Percentiles rank a stretch among this genome's conserved stretches.
These are phyloP conservation scores for Suhomyces bokatorum DNA, from an alignment of 1,139 yeast species.

Conservation along the genomic window DNA sequence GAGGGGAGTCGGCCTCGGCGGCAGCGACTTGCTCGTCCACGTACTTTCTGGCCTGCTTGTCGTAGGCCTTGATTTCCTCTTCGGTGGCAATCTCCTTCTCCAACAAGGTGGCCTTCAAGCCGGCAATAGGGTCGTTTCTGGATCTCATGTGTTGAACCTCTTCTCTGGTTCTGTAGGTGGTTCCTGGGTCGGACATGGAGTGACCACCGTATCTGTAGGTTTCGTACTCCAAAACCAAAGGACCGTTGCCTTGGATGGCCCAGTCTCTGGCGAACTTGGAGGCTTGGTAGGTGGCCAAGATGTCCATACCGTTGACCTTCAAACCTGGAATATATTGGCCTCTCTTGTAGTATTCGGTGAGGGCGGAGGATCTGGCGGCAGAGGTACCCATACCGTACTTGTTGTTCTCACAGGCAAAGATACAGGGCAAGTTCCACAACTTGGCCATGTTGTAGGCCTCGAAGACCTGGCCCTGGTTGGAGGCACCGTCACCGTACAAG, in stretches of 20 bases:
- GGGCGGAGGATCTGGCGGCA: slow-evolving; percentile 93
- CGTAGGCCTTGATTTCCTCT: slow-evolving; percentile 90
- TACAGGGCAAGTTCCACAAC: slow-evolving; percentile 93
- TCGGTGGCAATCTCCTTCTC: slow-evolving; percentile 87
- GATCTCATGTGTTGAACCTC: slow-evolving; percentile 99
- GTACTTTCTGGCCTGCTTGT: slow-evolving; percentile 92
- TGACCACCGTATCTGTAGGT: slow-evolving; percentile 99
- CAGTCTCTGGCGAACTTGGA: slow-evolving; percentile 97
- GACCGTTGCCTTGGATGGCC: slow-evolving; percentile 93
- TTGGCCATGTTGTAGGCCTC: slow-evolving; percentile 99
- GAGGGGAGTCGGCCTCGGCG: slow-evolving; percentile 93
- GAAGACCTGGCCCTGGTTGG: slow-evolving; percentile 98
- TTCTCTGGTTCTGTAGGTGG: slow-evolving; percentile 99
- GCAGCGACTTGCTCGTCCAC: slow-evolving; percentile 93
- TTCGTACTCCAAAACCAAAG: slow-evolving; percentile 92
- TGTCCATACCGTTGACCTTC: slow-evolving; percentile 98
- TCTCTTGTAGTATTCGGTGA: slow-evolving; percentile 96
- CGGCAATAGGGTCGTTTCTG: slow-evolving; percentile 96
- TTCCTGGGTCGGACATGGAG: slow-evolving; percentile 99
- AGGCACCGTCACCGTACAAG: slow-evolving; percentile 98
- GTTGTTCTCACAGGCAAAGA: slow-evolving; percentile 97
- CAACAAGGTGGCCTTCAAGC: slow-evolving; percentile 81
- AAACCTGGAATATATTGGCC: slow-evolving; percentile 99
- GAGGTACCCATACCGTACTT: slow-evolving; percentile 99
- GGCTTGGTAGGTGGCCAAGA: slow-evolving; percentile 91